Evolutionary conservation across 371 early-diverging fungal species (phyloP).

Genomic region (Nematocida displodere): DNA sequence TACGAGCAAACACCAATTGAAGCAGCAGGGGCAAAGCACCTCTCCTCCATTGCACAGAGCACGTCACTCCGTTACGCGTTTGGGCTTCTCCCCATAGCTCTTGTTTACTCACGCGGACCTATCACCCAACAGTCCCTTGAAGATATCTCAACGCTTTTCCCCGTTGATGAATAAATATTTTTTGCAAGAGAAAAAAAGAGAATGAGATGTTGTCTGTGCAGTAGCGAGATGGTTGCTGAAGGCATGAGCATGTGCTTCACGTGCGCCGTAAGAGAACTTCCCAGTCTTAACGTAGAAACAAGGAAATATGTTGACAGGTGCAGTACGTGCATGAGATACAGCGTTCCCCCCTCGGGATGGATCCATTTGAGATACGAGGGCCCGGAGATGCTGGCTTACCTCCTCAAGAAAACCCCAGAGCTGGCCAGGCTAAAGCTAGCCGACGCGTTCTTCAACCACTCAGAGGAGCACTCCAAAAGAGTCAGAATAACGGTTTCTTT

Average conservation of each 20-base stretch:
- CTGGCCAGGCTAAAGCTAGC: slow-evolving; percentile 78
- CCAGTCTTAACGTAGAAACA: slow-evolving; percentile 4
- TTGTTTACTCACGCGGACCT: neutral
- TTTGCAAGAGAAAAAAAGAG: slow-evolving; percentile 69
- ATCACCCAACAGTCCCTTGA: slow-evolving; percentile 14
- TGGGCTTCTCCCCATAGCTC: slow-evolving; percentile 37
- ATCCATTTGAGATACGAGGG: slow-evolving; percentile 70
- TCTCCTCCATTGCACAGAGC: slow-evolving; percentile 15
- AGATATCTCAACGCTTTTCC: slow-evolving; percentile 65
- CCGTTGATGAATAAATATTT: slow-evolving; percentile 80
- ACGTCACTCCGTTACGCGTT: slow-evolving; percentile 29
- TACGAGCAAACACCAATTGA: slow-evolving; percentile 36
- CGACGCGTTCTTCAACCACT: slow-evolving; percentile 94
- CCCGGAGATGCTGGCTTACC: slow-evolving; percentile 81
- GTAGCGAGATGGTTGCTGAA: neutral
- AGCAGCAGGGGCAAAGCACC: slow-evolving; percentile 1
- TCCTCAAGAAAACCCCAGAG: slow-evolving; percentile 72
- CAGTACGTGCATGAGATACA: slow-evolving; percentile 44
- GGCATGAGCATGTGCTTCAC: neutral
- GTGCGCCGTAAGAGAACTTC: slow-evolving; percentile 24
- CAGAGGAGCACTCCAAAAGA: slow-evolving; percentile 88
- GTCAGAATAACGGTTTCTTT: slow-evolving; percentile 78
- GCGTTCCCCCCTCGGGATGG: slow-evolving; percentile 36
- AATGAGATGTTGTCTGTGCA: slow-evolving; percentile 28
- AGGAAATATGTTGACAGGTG: slow-evolving; percentile 14